These are phyloP conservation scores for Chlamydomonas sp. DNA, from an alignment of 139 green algal species.

Conservation along the genomic window DNA sequence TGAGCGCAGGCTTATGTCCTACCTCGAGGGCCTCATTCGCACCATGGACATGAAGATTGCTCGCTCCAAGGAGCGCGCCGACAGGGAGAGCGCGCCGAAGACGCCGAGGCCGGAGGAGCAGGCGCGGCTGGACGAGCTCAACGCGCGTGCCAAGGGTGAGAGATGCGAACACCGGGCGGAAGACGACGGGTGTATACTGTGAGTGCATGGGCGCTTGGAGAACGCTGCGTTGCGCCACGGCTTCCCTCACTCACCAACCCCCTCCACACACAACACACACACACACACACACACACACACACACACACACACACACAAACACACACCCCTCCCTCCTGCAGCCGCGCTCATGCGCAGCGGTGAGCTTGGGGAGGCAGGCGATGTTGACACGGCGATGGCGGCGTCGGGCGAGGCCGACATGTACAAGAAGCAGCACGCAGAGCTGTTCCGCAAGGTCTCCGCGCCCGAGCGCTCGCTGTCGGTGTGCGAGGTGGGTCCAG, in stretches of 20 bases:
- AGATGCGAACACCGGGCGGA: too few relatives aligned
- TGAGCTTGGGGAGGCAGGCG: slow-evolving; percentile 59
- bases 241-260: slow-evolving; percentile 6
- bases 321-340: slow-evolving; percentile 15
- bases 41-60: slow-evolving; percentile 84
- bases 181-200: too few relatives aligned
- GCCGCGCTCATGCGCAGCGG: slow-evolving; percentile 49
- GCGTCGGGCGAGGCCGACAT: slow-evolving; percentile 52
- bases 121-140: slow-evolving; percentile 49
- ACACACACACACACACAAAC: slow-evolving; percentile 2
- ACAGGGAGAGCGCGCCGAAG: slow-evolving; percentile 52
- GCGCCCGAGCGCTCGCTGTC: slow-evolving; percentile 61
- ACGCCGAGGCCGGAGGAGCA: slow-evolving; percentile 50
- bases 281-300: slow-evolving; percentile 15
- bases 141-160: slow-evolving; percentile 41
- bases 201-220: too few relatives aligned
- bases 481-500: slow-evolving; percentile 81
- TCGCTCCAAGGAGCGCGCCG: slow-evolving; percentile 62
- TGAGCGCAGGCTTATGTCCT: slow-evolving; percentile 55
- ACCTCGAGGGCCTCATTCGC: slow-evolving; percentile 60
- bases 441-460: slow-evolving; percentile 47
- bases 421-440: slow-evolving; percentile 54
- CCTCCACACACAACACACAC: slow-evolving; percentile 14
- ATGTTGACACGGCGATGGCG: slow-evolving; percentile 69
- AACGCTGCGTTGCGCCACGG: neutral